Conservation (phyloP, 257 asterid genomes). For the Henckelia pumila region DNA sequence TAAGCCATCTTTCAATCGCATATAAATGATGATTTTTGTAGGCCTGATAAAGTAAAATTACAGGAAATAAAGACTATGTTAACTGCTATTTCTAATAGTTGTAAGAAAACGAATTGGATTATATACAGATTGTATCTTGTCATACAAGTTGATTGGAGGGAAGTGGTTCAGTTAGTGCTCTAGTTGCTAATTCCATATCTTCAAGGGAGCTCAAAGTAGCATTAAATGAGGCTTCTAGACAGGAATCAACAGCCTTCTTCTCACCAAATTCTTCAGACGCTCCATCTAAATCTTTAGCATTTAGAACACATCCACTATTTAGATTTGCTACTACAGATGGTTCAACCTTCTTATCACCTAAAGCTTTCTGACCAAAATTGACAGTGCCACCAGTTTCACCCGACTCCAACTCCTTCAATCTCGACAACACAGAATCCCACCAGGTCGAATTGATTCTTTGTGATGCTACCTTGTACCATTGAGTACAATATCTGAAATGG, state of each 20-base stretch:
- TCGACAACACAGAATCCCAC: conserved; percentile 85
- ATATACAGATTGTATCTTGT: conserved; percentile 9
- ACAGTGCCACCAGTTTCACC: conserved; percentile 52
- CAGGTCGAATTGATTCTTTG: conserved; percentile 64
- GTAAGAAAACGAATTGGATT: conserved; percentile 10
- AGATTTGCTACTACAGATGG: conserved; percentile 23
- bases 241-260: conserved; percentile 23
- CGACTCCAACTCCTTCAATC: conserved; percentile 77
- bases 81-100: conserved; percentile 13
- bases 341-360: conserved; percentile 27
- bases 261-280: conserved; percentile 24
- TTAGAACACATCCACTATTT: conserved; percentile 21
- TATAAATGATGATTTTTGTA: conserved; percentile 81
- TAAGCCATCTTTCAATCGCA: conserved; percentile 86
- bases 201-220: conserved; percentile 64
- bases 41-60: conserved; percentile 52
- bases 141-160: conserved; percentile 94
- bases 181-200: conserved; percentile 93
- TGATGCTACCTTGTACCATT: conserved; percentile 87
- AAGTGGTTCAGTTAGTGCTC: conserved; percentile 95
- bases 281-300: conserved; percentile 10
- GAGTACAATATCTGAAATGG: conserved; percentile 72
- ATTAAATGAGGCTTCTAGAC: conserved; percentile 24
- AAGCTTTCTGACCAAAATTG: conserved; percentile 39
- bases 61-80: conserved; percentile 13